These are phyloP conservation scores for Talaromyces wortmannii DNA, from an alignment of 495 filamentous ascomycete species.

Conservation along the genomic window DNA sequence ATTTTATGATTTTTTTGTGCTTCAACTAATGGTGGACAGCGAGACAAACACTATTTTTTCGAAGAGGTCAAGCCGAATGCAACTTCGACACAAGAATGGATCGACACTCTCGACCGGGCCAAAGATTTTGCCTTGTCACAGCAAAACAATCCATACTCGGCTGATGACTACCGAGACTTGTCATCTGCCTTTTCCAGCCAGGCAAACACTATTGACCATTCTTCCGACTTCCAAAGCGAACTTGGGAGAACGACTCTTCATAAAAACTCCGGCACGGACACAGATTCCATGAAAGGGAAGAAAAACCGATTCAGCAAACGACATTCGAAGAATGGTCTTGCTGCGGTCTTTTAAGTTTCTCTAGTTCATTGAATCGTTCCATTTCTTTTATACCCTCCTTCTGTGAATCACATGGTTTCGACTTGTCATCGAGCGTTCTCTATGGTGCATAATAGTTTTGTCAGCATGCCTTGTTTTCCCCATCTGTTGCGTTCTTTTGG, in stretches of 20 bases:
- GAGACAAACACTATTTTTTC: slow-evolving; percentile 86
- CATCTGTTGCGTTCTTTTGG: not conserved
- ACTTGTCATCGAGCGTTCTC: not conserved
- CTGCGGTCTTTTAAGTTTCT: slow-evolving; percentile 61
- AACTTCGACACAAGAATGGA: slow-evolving; percentile 71
- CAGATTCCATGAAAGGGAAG: slow-evolving; percentile 50
- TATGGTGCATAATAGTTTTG: slow-evolving; percentile 13
- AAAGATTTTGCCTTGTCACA: slow-evolving; percentile 74
- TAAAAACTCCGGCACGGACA: slow-evolving; percentile 39
- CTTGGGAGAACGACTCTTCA: slow-evolving; percentile 36
- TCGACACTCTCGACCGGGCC: slow-evolving; percentile 75
- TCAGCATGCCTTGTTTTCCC: not conserved
- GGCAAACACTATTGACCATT: slow-evolving; percentile 64
- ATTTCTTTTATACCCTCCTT: slow-evolving; percentile 3
- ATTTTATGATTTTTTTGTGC: not conserved
- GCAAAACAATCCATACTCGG: slow-evolving; percentile 56
- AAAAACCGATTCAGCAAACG: slow-evolving; percentile 81
- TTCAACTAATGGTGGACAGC: slow-evolving; percentile 39
- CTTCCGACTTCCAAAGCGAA: slow-evolving; percentile 31
- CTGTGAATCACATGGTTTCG: not conserved
- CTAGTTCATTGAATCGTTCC: not conserved
- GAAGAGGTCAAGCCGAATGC: slow-evolving; percentile 56
- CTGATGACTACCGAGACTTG: slow-evolving; percentile 67
- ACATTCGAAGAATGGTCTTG: slow-evolving; percentile 83
- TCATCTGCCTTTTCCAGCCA: slow-evolving; percentile 68